Percentiles rank a stretch among this genome's conserved stretches.
Conservation (phyloP, 345 rosid genomes). For the Streptanthus diversifolius region DNA sequence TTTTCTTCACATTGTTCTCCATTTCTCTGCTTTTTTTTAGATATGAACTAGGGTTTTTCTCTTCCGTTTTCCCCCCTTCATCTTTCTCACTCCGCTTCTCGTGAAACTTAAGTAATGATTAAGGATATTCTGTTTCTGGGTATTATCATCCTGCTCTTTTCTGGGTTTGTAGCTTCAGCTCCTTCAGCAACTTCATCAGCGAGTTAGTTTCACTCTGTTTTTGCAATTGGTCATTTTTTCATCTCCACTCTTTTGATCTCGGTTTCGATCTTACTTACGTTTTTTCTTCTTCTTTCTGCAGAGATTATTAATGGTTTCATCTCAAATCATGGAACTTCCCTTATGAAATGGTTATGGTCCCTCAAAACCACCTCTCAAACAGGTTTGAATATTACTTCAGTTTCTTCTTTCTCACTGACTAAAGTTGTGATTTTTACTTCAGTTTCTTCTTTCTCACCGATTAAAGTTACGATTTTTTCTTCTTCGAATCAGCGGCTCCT, state of each 20-base stretch:
- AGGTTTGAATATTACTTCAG: conserved; percentile 54
- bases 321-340: conserved; percentile 57
- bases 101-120: conserved; percentile 36
- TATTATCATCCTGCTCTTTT: conserved; percentile 44
- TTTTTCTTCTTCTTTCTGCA: conserved; percentile 30
- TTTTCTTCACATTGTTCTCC: neutral
- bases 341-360: conserved; percentile 82
- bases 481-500: conserved; percentile 44
- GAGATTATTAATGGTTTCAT: conserved; percentile 70
- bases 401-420: conserved; percentile 2
- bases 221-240: neutral
- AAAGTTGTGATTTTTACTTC: neutral
- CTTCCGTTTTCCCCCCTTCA: neutral
- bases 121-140: conserved; percentile 46
- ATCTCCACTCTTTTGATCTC: conserved; percentile 1
- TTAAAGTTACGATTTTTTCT: neutral
- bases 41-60: conserved; percentile 27
- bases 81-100: neutral
- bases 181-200: conserved; percentile 67
- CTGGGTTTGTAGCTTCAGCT: conserved; percentile 57
- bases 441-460: neutral
- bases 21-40: neutral
- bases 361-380: conserved; percentile 74
- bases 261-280: conserved; percentile 13
- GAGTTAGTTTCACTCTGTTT: conserved; percentile 51